Evolutionary conservation across 352 stramenopile species (phyloP), one percentile per base, ranked within the genome.

Genomic region (Globisporangium uncinulatum): DNA sequence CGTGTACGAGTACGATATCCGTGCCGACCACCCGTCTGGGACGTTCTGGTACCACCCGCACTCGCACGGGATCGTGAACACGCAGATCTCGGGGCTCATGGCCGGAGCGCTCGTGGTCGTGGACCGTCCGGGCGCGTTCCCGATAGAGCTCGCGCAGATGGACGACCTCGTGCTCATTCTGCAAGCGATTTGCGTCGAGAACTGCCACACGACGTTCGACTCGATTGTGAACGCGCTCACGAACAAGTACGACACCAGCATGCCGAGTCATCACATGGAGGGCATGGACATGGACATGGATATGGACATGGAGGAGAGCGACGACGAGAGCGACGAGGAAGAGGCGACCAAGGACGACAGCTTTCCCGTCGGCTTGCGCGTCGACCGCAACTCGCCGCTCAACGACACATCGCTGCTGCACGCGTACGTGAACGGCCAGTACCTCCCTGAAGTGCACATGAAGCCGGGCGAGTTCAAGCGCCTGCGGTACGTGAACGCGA

Each of bases 21-120:
- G 78, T 0, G 46, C 62, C 0, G 76, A 92, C 55, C 82, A 92
- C 58, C 79, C 82, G 11, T 54, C 76, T 8, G 82, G 82, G 13
- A 89, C 82, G 48, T 92, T 89, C 56, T 92, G 82, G 82, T 92
- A 92, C 56, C 82, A 92, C 54, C 78, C 82, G 15, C 82, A 92
- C 62, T 63, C 71, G 36, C 77, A 89, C 51, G 79, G 79, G n/a
- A 71, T 88, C 51, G 68, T 87, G 31, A 92, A 92, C 55, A 79
- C 82, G 29, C 82, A 92, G 54, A 61, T 92, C 4, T 76, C 76
- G 32, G 82, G 82, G 13, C 74, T 92, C 62, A 86, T 92, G 77
- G 79, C 82, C 46, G 82, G 82, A 1, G 62, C 73, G 24, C 58
- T 92, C 8, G 70, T 90, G 49, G 73, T 92, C 11, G 73, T 68